A percentile compares a stretch with the other conserved stretches of the same genome.
Conservation (phyloP, 257 asterid genomes). For the Scutellaria baicalensis region DNA sequence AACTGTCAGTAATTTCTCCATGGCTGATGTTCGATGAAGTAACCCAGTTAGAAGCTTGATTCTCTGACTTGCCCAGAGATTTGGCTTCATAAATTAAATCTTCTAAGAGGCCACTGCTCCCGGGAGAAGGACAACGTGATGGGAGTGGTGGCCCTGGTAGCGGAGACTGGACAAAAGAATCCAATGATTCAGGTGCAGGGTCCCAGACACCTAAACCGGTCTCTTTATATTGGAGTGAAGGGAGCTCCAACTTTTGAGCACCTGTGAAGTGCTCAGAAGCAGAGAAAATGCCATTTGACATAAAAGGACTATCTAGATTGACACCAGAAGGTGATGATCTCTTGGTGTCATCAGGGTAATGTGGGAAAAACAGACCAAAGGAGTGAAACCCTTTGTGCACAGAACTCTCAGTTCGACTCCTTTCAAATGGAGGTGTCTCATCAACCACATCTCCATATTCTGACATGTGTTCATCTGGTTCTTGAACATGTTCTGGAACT, state of each 20-base stretch:
- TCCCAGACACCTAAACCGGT: slow-evolving; percentile 41
- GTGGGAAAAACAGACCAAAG: slow-evolving; percentile 29
- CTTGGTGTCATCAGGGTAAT: slow-evolving; percentile 31
- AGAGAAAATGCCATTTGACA: slow-evolving; percentile 45
- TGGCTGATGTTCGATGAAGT: slow-evolving; percentile 28
- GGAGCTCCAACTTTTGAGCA: slow-evolving; percentile 75
- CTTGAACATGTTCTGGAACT: slow-evolving; percentile 26
- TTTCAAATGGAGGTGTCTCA: slow-evolving; percentile 24
- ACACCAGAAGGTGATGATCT: slow-evolving; percentile 27
- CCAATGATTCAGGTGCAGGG: slow-evolving; percentile 40
- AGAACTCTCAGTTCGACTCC: slow-evolving; percentile 21
- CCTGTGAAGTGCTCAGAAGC: slow-evolving; percentile 52
- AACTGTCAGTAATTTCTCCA: slow-evolving; percentile 27
- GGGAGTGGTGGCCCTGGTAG: slow-evolving; percentile 28
- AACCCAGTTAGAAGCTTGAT: slow-evolving; percentile 31
- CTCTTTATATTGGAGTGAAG: slow-evolving; percentile 74
- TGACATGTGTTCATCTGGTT: slow-evolving; percentile 33
- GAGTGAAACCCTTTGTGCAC: slow-evolving; percentile 29
- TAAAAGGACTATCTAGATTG: slow-evolving; percentile 32
- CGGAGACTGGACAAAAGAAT: slow-evolving; percentile 39
- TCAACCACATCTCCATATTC: slow-evolving; percentile 20
- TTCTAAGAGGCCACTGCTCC: slow-evolving; percentile 65
- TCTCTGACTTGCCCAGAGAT: slow-evolving; percentile 33
- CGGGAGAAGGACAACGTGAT: slow-evolving; percentile 39
- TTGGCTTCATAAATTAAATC: slow-evolving; percentile 56